Conservation (phyloP, 1,284 basidiomycete species). For the Clitocybe nebularis region DNA sequence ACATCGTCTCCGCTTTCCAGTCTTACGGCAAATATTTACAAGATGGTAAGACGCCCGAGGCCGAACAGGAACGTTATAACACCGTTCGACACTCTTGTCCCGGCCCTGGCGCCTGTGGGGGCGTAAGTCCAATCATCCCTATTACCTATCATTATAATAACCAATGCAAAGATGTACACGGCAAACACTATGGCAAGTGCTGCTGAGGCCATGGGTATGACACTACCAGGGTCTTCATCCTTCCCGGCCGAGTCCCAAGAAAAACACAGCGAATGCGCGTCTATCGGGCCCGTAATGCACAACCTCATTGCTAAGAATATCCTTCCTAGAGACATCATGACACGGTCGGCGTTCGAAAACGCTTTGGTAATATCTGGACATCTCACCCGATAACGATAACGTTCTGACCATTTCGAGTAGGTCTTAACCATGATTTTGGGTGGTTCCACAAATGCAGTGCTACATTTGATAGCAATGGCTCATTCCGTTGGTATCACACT, state of each 20-base stretch:
- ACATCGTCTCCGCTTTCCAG: constrained; percentile 95
- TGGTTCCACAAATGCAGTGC: constrained; percentile 89
- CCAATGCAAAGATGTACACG: constrained; percentile 75
- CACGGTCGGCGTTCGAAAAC: constrained; percentile 91
- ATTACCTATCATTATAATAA: constrained; percentile 7
- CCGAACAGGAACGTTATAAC: constrained; percentile 78
- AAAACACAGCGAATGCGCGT: constrained; percentile 80
- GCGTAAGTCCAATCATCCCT: constrained; percentile 63
- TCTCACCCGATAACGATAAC: not conserved
- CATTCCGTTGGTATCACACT: constrained; percentile 84
- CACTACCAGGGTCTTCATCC: constrained; percentile 93
- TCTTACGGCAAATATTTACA: constrained; percentile 91
- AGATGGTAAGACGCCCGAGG: constrained; percentile 79
- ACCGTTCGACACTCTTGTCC: constrained; percentile 92
- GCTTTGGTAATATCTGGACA: constrained; percentile 66
- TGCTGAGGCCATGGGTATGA: constrained; percentile 90
- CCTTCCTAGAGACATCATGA: constrained; percentile 95
- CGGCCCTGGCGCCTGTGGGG: constrained; percentile 94
- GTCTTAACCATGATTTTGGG: constrained; percentile 92
- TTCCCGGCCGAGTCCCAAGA: constrained; percentile 91
- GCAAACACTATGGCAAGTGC: constrained; percentile 97
- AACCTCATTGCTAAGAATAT: constrained; percentile 90
- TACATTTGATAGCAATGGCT: constrained; percentile 89
- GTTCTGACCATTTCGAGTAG: constrained; percentile 33
- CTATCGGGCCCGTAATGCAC: constrained; percentile 77